These are phyloP conservation scores for Puccinia coronata DNA, from an alignment of 1,284 basidiomycete genomes.

Conservation along the genomic window DNA sequence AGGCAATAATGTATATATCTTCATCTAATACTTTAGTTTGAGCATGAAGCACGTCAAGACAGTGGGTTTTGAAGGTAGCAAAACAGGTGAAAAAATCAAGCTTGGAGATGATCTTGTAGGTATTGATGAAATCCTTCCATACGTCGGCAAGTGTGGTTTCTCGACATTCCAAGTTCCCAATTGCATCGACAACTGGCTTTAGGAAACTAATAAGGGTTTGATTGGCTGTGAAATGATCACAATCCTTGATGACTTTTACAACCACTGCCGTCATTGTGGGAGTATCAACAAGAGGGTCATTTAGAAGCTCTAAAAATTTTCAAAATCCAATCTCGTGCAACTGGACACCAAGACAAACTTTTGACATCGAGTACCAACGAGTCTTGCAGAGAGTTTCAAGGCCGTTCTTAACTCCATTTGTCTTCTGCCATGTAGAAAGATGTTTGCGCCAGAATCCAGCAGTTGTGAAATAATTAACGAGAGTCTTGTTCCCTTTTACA, in stretches of 20 bases:
- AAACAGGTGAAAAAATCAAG: background rate
- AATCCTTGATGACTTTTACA: background rate
- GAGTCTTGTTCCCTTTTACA: background rate
- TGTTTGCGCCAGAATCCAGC: constrained; percentile 21
- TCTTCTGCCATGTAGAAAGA: background rate
- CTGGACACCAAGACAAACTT: constrained; percentile 6
- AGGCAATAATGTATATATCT: background rate
- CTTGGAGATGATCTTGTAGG: background rate
- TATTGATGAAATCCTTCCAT: background rate
- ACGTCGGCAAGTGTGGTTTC: background rate
- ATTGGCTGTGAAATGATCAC: background rate
- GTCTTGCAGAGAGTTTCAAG: background rate
- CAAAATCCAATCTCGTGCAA: constrained; percentile 1
- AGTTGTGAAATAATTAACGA: constrained; percentile 4
- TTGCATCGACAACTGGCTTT: background rate
- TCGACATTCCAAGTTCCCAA: background rate
- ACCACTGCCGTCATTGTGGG: background rate
- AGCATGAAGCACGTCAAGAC: background rate
- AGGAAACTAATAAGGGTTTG: background rate
- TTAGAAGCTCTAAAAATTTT: background rate
- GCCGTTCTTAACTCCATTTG: background rate
- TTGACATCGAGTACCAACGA: background rate
- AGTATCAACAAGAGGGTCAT: background rate
- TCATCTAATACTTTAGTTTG: background rate
- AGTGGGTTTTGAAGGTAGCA: background rate